Percentiles rank a stretch among this genome's conserved stretches.
These are phyloP conservation scores for Leccinum subfulvum DNA, from an alignment of 1,284 basidiomycete genomes.

Conservation along the genomic window DNA sequence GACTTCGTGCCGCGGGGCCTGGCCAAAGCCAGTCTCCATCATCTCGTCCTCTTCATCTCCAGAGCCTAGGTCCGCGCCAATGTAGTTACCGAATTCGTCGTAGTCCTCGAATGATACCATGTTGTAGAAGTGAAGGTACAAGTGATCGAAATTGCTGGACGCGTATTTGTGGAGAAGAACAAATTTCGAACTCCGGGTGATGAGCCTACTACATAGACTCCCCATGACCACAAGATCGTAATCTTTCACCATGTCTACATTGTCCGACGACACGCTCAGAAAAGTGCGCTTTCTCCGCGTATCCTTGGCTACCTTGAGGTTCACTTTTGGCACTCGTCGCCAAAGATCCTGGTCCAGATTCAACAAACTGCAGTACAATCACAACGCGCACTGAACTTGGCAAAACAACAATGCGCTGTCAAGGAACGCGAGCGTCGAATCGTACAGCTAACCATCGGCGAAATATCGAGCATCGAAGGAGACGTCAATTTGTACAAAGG, in stretches of 20 bases:
- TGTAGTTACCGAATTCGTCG: constrained; percentile 94
- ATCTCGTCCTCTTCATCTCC: constrained; percentile 73
- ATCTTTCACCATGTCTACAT: constrained; percentile 38
- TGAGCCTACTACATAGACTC: background rate
- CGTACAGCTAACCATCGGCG: constrained; percentile 81
- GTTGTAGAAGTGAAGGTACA: constrained; percentile 4
- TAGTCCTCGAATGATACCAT: constrained; percentile 87
- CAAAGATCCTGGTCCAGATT: constrained; percentile 85
- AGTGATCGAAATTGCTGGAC: constrained; percentile 19
- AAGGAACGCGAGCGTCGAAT: constrained; percentile 88
- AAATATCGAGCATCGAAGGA: constrained; percentile 62
- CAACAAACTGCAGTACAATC: constrained; percentile 83
- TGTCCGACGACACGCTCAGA: constrained; percentile 84
- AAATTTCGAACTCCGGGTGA: constrained; percentile 36
- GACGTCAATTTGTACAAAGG: constrained; percentile 84
- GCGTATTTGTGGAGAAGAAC: constrained; percentile 22
- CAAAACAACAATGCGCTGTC: constrained; percentile 67
- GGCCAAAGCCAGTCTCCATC: constrained; percentile 49
- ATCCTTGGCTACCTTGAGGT: background rate
- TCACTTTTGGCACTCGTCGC: constrained; percentile 17
- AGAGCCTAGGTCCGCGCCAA: constrained; percentile 89
- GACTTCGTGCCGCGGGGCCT: constrained; percentile 34
- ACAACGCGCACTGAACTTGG: constrained; percentile 70
- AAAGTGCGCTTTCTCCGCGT: constrained; percentile 51
- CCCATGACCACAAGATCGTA: constrained; percentile 15